A percentile compares a stretch with the other conserved stretches of the same genome.
phyloP scores from a whole-genome alignment of 768 basidiomycete genomes.

The Calocera cornea region DNA sequence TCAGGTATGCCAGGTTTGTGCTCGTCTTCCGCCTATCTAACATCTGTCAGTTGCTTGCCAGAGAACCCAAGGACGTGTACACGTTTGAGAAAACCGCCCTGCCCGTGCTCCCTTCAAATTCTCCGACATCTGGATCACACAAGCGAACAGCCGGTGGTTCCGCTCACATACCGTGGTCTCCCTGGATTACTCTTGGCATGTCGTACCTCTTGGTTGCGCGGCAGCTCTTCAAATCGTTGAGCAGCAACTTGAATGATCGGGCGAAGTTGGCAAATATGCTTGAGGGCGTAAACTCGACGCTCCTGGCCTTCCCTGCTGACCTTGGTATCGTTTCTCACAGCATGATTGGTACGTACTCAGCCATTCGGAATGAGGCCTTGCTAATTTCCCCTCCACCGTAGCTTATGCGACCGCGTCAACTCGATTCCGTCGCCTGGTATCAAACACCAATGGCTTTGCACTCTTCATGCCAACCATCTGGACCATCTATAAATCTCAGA shows the following conservation, averaged over 20 bases:
- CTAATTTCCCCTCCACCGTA: conserved; percentile 18
- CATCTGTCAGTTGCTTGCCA: not conserved
- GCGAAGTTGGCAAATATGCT: conserved; percentile 51
- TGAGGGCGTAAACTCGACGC: conserved; percentile 56
- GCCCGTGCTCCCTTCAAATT: not conserved
- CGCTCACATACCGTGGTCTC: not conserved
- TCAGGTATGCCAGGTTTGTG: conserved; percentile 24
- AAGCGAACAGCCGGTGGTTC: not conserved
- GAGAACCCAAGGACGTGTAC: not conserved
- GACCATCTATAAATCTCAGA: conserved; percentile 54
- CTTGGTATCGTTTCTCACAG: conserved; percentile 64
- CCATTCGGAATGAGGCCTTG: not conserved
- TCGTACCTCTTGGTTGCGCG: conserved; percentile 56
- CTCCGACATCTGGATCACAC: not conserved
- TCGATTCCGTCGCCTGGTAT: conserved; percentile 62
- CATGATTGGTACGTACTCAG: conserved; percentile 44
- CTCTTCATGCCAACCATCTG: conserved; percentile 62
- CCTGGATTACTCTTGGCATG: conserved; percentile 39
- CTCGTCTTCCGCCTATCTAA: not conserved
- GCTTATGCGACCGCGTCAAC: conserved; percentile 64
- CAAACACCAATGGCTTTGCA: conserved; percentile 54
- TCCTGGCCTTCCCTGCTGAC: conserved; percentile 56
- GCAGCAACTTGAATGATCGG: conserved; percentile 54
- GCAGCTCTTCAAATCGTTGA: conserved; percentile 59
- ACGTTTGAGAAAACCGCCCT: not conserved